These are phyloP conservation scores for Entonaema liquescens DNA, from an alignment of 495 filamentous ascomycete species.

Conservation along the genomic window DNA sequence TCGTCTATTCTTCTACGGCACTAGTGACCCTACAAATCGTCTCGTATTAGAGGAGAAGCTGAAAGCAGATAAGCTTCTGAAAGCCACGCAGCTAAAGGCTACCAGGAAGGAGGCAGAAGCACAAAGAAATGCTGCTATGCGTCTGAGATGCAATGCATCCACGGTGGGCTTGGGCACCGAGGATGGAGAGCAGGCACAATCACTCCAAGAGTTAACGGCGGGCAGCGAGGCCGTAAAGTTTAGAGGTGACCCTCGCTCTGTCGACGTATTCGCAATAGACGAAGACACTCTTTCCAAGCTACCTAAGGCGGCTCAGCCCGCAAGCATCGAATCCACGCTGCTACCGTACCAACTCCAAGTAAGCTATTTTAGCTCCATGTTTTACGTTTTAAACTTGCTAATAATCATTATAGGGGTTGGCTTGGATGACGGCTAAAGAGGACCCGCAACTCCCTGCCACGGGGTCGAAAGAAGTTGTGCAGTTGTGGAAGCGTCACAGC, in stretches of 20 bases:
- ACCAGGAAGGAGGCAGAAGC: conserved; percentile 62
- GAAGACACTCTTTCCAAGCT: conserved; percentile 77
- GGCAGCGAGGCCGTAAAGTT: conserved; percentile 69
- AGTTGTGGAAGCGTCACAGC: conserved; percentile 77
- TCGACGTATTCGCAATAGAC: conserved; percentile 72
- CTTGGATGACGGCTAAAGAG: conserved; percentile 84
- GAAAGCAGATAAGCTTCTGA: conserved; percentile 65
- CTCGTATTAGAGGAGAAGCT: conserved; percentile 66
- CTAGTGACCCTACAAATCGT: conserved; percentile 61
- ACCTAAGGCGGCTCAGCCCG: conserved; percentile 76
- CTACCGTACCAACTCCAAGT: conserved; percentile 81
- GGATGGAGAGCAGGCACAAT: conserved; percentile 46
- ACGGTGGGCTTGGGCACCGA: conserved; percentile 45
- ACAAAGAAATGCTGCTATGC: conserved; percentile 46
- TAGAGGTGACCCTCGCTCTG: conserved; percentile 68
- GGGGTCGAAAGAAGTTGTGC: conserved; percentile 72
- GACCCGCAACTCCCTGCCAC: conserved; percentile 68
- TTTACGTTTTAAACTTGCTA: conserved; percentile 10
- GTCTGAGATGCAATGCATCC: conserved; percentile 44
- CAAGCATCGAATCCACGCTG: conserved; percentile 67
- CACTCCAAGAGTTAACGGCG: conserved; percentile 69
- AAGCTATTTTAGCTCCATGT: conserved; percentile 7
- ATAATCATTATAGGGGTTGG: conserved; percentile 68
- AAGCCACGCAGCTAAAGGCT: conserved; percentile 56
- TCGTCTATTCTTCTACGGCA: conserved; percentile 71